Evolutionary conservation across 192 early-diverging fungal species (phyloP), one percentile per base, ranked within the genome.

Genomic region (Umbelopsis isabellina): DNA sequence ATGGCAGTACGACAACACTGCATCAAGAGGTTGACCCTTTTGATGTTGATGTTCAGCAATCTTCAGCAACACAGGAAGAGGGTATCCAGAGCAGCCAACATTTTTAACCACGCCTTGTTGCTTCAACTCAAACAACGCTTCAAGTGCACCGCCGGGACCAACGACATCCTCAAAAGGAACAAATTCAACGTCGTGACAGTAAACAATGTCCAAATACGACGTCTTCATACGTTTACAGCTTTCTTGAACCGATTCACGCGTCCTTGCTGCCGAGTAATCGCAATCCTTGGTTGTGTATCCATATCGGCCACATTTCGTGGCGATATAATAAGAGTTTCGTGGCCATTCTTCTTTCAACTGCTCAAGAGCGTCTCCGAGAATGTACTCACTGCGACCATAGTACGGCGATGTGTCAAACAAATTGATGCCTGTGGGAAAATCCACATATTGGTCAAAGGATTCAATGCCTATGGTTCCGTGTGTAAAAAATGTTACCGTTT

Each of bases 141-240:
- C 74, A 33, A 80, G 64, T 27, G 78, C 81, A 27, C 73, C 73
- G 33, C 74, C 72, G 22, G 67, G 74, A 11, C 84, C 85, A 12
- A 87, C 82, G 8, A 88, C 78, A 8, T 85, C 68, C 2, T 82
- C 72, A 22, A 86, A 68, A 1, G 76, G 75, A 10, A 91, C 90
- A 89, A 93, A 93, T 73, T 93, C 91, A 11, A 93, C 90, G 71
- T 93, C 91, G 66, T 93, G 91, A 44, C 86, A 87, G 50, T 84
- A 81, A 1, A 91, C 91, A 53, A 89, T 77, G 65, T 93, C 90
- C 20, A 93, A 71, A 65, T 93, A 93, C 65, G 83, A 76, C 0
- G 88, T 90, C 25, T 88, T 71, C 53, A 91, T 73, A 37, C 88
- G 69, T 12, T 58, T 69, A 80, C 89, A 84, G 68, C 89, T 91